Percentiles rank a stretch among this genome's conserved stretches.
phyloP scores from a whole-genome alignment of 148 eudicot species.

The Persicaria maculosa region DNA sequence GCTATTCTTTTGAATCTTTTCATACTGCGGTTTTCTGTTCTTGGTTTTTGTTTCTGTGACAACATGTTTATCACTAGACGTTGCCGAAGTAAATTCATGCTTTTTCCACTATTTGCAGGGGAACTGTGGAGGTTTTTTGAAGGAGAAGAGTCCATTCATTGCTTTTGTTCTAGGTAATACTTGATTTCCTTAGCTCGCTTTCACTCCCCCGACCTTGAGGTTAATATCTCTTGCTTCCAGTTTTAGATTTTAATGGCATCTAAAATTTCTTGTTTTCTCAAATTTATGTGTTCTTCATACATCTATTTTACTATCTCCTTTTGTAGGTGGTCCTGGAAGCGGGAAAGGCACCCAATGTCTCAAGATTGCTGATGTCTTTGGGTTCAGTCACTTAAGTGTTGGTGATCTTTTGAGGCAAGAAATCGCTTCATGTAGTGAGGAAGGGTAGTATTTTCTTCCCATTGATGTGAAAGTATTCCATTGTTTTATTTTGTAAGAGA shows the following conservation, averaged over 20 bases:
- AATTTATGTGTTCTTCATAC: not conserved
- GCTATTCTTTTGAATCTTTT: not conserved
- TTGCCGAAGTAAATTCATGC: not conserved
- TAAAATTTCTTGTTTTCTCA: not conserved
- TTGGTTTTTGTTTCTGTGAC: not conserved
- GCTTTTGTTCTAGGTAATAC: slow-evolving; percentile 75
- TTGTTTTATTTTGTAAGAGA: slow-evolving; percentile 11
- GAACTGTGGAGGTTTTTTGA: slow-evolving; percentile 23
- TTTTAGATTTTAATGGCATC: not conserved
- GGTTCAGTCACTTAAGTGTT: slow-evolving; percentile 87
- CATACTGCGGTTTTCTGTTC: not conserved
- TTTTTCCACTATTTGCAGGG: slow-evolving; percentile 32
- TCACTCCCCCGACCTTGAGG: not conserved
- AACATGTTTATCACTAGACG: not conserved
- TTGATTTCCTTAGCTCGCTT: not conserved
- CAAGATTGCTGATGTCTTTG: slow-evolving; percentile 68
- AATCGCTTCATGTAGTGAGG: slow-evolving; percentile 52
- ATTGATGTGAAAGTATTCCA: slow-evolving; percentile 6
- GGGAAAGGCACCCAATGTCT: slow-evolving; percentile 96
- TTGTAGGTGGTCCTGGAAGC: slow-evolving; percentile 92
- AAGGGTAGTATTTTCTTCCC: slow-evolving; percentile 41
- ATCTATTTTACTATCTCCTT: slow-evolving; percentile 7
- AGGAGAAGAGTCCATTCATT: slow-evolving; percentile 46
- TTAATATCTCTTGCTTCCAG: not conserved
- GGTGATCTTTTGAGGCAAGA: slow-evolving; percentile 85